phyloP scores from a whole-genome alignment of 2,329 filamentous ascomycete species.

The Annulohypoxylon truncatum region DNA sequence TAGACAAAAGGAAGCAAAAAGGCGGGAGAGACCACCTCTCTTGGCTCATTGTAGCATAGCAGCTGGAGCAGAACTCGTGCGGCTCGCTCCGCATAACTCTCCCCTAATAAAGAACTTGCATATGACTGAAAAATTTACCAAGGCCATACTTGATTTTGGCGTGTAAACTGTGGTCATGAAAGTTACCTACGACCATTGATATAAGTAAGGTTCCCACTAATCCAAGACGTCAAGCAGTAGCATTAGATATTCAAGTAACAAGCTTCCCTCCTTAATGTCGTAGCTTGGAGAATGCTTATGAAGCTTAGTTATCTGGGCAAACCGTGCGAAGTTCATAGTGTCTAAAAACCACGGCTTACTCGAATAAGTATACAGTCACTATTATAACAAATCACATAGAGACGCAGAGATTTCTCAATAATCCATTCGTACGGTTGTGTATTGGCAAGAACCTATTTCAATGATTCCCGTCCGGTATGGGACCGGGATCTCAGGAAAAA shows the following conservation, averaged over 20 bases:
- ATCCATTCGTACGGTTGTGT: conserved; percentile 30
- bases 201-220: no score
- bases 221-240: no score
- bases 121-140: no score
- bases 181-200: no score
- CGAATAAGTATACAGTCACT: not conserved
- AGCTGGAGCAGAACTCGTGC: not conserved
- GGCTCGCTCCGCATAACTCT: not conserved
- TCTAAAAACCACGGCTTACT: not conserved
- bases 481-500: conserved; percentile 39
- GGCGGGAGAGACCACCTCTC: not conserved
- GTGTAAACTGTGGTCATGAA: no score
- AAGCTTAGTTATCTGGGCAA: not conserved
- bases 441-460: conserved; percentile 45
- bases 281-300: no score
- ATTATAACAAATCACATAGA: conserved; percentile 4
- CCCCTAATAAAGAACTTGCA: conserved; percentile 6
- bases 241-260: not conserved
- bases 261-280: no score
- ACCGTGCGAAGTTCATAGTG: not conserved
- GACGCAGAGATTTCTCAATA: not conserved
- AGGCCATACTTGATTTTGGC: no score
- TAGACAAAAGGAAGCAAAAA: conserved; percentile 11
- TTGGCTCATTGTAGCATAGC: conserved; percentile 21
- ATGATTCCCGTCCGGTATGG: conserved; percentile 30